Percentiles rank a stretch among this genome's conserved stretches.
Conservation (phyloP, 768 basidiomycete species). For the Gymnopilus junonius region DNA sequence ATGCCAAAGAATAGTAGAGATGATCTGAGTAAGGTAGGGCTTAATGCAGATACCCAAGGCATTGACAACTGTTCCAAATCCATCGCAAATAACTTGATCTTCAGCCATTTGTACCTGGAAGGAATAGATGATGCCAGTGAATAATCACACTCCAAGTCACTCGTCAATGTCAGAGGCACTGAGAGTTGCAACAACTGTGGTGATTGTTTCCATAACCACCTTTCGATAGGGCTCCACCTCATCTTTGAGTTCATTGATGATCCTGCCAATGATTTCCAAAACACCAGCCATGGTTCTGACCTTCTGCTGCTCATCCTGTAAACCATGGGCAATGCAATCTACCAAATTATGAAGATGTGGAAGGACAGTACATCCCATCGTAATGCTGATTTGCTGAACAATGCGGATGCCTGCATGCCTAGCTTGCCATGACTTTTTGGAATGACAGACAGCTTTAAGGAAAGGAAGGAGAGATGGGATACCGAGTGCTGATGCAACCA, state of each 20-base stretch:
- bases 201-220: constrained; percentile 99
- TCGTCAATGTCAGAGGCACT: constrained; percentile 99
- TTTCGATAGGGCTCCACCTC: constrained; percentile 92
- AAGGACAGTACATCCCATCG: constrained; percentile 99
- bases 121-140: constrained; percentile 98
- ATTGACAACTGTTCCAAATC: constrained; percentile 98
- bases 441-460: constrained; percentile 97
- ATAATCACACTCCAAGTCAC: constrained; percentile 88
- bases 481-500: constrained; percentile 97
- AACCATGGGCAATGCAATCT: constrained; percentile 91
- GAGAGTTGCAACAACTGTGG: constrained; percentile 90
- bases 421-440: constrained; percentile 99
- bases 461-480: constrained; percentile 98
- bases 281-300: too few species aligned
- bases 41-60: constrained; percentile 98
- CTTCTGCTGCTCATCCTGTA: constrained; percentile 91
- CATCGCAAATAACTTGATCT: constrained; percentile 98
- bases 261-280: too few species aligned
- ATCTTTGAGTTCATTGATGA: too few species aligned
- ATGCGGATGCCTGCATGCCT: constrained; percentile 98
- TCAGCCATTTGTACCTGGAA: constrained; percentile 99
- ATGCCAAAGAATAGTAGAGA: too few species aligned
- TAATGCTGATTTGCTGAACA: too few species aligned
- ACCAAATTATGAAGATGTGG: constrained; percentile 97
- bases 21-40: constrained; percentile 97